These are phyloP conservation scores for Malassezia japonica DNA, from an alignment of 1,284 basidiomycete genomes.

Conservation along the genomic window DNA sequence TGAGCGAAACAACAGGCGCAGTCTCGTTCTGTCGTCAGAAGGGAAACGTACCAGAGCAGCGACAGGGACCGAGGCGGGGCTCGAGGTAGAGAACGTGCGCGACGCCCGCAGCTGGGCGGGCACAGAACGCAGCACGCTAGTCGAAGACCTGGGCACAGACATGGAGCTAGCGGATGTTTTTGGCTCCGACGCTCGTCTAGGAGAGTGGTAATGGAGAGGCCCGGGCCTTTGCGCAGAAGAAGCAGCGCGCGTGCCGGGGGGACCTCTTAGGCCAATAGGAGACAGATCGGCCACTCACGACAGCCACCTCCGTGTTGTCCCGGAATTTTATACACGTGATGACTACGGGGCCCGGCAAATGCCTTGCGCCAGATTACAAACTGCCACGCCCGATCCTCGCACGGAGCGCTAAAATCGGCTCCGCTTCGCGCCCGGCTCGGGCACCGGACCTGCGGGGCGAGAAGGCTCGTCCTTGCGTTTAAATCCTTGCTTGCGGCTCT, in stretches of 20 bases:
- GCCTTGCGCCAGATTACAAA: conserved; percentile 5
- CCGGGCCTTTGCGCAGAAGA: conserved; percentile 15
- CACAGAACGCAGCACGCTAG: conserved; percentile 18
- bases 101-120: conserved; percentile 13
- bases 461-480: conserved; percentile 17
- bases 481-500: conserved; percentile 11
- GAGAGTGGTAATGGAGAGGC: background rate
- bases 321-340: conserved; percentile 15
- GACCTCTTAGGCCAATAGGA: conserved; percentile 8
- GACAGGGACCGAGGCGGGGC: conserved; percentile 7
- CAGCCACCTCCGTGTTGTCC: conserved; percentile 14
- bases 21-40: conserved; percentile 11
- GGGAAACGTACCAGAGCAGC: conserved; percentile 10
- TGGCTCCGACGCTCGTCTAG: conserved; percentile 13
- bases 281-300: background rate
- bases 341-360: background rate
- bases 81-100: conserved; percentile 1
- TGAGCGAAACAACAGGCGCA: conserved; percentile 15
- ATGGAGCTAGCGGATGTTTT: background rate
- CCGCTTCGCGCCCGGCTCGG: conserved; percentile 30
- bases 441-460: conserved; percentile 21
- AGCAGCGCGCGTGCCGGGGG: background rate
- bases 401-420: conserved; percentile 26
- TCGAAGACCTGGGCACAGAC: conserved; percentile 17
- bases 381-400: background rate